These are phyloP conservation scores for Cucumis cinereus DNA, from an alignment of 306 rosid genomes.

Conservation along the genomic window DNA sequence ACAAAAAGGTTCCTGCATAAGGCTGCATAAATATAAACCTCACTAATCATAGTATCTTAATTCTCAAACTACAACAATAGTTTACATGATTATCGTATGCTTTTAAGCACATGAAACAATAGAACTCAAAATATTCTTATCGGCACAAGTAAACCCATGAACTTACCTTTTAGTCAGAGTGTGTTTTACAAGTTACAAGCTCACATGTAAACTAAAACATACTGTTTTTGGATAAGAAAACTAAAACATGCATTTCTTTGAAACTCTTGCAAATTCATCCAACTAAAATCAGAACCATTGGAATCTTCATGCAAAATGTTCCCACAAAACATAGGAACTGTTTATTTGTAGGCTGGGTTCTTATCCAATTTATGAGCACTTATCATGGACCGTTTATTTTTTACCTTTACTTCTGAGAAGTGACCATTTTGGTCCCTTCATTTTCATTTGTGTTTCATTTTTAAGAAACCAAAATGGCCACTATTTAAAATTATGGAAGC, in stretches of 20 bases:
- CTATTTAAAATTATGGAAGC: too few relatives aligned
- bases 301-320: not conserved
- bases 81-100: not conserved
- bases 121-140: not conserved
- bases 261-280: not conserved
- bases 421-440: too few relatives aligned
- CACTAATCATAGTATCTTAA: slow-evolving; percentile 47
- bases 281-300: not conserved
- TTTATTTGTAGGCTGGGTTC: not conserved
- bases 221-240: not conserved
- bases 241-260: not conserved
- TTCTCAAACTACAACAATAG: slow-evolving; percentile 25
- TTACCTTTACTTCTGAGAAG: not conserved
- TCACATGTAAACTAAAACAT: not conserved
- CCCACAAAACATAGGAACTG: not conserved
- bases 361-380: not conserved
- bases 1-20: slow-evolving; percentile 99
- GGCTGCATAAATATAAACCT: slow-evolving; percentile 89
- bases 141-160: not conserved
- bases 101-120: not conserved
- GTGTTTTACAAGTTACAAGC: not conserved
- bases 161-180: not conserved
- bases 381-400: not conserved
- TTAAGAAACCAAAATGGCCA: too few relatives aligned
- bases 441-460: too few relatives aligned